These are phyloP conservation scores for Fraxinus dipetala DNA, from an alignment of 305 asterid species.

Conservation along the genomic window DNA sequence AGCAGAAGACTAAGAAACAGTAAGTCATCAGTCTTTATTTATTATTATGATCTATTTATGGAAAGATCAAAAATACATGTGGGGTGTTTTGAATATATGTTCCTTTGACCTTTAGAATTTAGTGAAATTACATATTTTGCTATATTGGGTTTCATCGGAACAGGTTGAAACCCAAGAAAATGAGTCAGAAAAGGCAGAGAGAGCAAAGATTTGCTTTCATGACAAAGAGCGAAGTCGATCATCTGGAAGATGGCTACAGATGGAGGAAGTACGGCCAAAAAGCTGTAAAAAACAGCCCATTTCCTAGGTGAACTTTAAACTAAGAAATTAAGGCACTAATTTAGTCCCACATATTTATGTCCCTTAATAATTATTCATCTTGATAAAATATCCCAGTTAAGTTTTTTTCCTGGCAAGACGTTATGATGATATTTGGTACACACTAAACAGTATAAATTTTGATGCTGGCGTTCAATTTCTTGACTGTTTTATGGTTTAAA, in stretches of 20 bases:
- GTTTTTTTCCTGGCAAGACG: too few species aligned
- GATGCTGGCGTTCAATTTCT: background rate
- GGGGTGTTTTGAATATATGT: constrained; percentile 4
- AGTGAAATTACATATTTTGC: background rate
- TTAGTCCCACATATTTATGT: background rate
- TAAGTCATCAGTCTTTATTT: constrained; percentile 18
- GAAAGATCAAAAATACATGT: background rate
- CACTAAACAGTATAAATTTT: too few species aligned
- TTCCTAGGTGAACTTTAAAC: constrained; percentile 47
- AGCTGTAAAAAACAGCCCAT: constrained; percentile 77
- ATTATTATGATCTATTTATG: background rate
- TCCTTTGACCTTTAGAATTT: background rate
- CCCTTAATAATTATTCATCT: background rate
- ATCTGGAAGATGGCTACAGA: constrained; percentile 75
- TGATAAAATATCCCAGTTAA: background rate
- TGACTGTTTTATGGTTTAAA: background rate
- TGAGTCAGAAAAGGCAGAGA: constrained; percentile 44
- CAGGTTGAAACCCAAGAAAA: constrained; percentile 58
- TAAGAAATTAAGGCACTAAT: background rate
- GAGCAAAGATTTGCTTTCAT: constrained; percentile 76
- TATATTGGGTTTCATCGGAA: constrained; percentile 10
- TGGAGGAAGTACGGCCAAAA: constrained; percentile 89
- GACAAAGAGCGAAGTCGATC: constrained; percentile 82
- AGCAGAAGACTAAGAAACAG: constrained; percentile 38
- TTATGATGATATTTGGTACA: too few species aligned